Evolutionary conservation across 345 rosid genomes (phyloP).

Genomic region (Conringia planisiliqua): DNA sequence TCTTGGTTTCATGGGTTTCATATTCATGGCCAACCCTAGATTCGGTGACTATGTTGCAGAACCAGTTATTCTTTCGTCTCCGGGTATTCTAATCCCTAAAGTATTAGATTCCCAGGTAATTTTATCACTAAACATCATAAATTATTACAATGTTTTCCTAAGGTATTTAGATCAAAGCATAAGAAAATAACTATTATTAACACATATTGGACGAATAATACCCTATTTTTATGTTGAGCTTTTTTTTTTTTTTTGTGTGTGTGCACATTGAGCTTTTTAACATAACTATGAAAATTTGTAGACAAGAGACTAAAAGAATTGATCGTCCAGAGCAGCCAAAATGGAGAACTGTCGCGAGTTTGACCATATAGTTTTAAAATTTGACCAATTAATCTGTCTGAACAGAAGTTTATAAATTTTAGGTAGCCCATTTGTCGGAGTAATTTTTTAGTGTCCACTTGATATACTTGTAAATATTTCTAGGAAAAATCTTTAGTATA

Average conservation of each 20-base stretch:
- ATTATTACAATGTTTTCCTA: background rate
- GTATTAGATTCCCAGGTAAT: conserved; percentile 63
- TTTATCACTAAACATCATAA: background rate
- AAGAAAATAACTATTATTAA: background rate
- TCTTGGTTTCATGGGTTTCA: conserved; percentile 61
- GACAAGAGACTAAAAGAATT: background rate
- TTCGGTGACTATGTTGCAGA: conserved; percentile 69
- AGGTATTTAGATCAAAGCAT: background rate
- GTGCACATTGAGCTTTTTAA: too few relatives aligned
- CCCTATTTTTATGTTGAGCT: too few relatives aligned
- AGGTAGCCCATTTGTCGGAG: background rate
- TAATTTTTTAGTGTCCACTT: background rate
- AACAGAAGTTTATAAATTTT: too few relatives aligned
- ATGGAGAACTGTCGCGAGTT: too few relatives aligned
- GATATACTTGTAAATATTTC: too few relatives aligned
- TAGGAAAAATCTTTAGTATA: background rate
- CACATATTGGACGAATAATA: background rate
- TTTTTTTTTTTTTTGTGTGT: too few relatives aligned
- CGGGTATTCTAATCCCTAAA: conserved; percentile 64
- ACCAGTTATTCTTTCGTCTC: conserved; percentile 47
- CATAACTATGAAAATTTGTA: background rate
- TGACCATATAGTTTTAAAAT: background rate
- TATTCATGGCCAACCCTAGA: conserved; percentile 54
- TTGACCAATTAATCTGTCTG: background rate
- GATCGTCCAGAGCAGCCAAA: too few relatives aligned